Evolutionary conservation across 805 yeast species (phyloP), one percentile per base, ranked within the genome.

Genomic region (Saccharomycopsis sp.): DNA sequence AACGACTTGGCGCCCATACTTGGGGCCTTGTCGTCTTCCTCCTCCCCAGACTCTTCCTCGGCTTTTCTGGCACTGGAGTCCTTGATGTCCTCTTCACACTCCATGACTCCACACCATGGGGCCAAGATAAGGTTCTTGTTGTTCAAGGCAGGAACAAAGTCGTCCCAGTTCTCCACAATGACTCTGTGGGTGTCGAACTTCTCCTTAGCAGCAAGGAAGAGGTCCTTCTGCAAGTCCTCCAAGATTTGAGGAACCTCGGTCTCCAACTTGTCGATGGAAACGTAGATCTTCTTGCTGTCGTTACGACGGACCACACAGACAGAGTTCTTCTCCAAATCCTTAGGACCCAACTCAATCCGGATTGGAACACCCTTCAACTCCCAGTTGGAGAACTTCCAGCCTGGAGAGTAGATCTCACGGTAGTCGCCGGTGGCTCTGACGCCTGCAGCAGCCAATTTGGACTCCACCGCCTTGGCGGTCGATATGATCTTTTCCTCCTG

Each of bases 1-100:
- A 94, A 80, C 20, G 97, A 87, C 79, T 94, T 94, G 64, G 99
- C 99, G 70, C 99, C 99, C 99, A 94, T 94, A 55, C 95, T 84
- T 70, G 99, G 99, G 23, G 99, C 90, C 73, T 89, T 87, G 69
- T 94, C 98, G 70, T 94, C 99, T 53, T 79, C 86, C 71, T 88
- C 97, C 65, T 83, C 89, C 29, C 76, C 84, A 64, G 88, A 96
- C 62, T 87, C 92, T 64, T 90, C 87, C 66, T 83, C 85, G 70
- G 86, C 87, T 69, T 85, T 82, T 73, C 79, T 84, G 50, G 83
- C 79, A 50, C 96, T 90, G 51, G 89, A 78, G 52, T 91, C 97
- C 80, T 95, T 94, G 74, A 94, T 95, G 66, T 88, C 92, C 66
- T 94, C 99, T 75, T 94, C 99, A 81, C 99, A 94, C 65, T 84